phyloP scores from a whole-genome alignment of 2,329 filamentous ascomycete genomes.

The Trichoderma cornu-damae region DNA sequence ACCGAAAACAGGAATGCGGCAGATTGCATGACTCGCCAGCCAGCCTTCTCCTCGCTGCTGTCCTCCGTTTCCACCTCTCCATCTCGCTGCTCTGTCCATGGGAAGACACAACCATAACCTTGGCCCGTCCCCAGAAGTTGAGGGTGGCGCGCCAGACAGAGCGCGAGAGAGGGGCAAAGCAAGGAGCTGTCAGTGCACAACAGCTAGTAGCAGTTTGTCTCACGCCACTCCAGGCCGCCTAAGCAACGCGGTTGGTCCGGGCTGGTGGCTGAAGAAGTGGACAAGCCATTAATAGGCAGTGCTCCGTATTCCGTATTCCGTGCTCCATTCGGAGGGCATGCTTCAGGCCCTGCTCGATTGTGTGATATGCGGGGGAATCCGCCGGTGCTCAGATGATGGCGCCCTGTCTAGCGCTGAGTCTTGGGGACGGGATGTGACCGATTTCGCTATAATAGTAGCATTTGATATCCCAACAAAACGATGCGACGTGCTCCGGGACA shows the following conservation, averaged over 20 bases:
- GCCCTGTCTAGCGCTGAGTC: slow-evolving; percentile 5
- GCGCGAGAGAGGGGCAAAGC: slow-evolving; percentile 10
- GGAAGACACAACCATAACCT: background rate
- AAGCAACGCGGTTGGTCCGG: slow-evolving; percentile 7
- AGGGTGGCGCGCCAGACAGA: slow-evolving; percentile 11
- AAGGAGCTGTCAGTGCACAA: slow-evolving; percentile 17
- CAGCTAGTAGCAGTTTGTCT: slow-evolving; percentile 16
- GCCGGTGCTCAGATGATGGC: background rate
- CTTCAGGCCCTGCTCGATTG: background rate
- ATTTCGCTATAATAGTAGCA: background rate
- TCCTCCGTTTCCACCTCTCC: background rate
- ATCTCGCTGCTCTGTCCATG: background rate
- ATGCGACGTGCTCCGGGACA: background rate
- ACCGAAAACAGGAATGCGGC: background rate
- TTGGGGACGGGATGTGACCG: background rate
- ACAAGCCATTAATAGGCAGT: background rate
- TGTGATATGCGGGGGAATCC: slow-evolving; percentile 11
- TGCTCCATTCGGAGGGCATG: slow-evolving; percentile 8
- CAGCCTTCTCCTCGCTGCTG: background rate
- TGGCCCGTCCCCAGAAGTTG: slow-evolving; percentile 5
- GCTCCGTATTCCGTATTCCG: slow-evolving; percentile 5
- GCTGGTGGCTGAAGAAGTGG: slow-evolving; percentile 15
- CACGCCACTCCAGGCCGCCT: slow-evolving; percentile 7
- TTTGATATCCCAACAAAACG: background rate
- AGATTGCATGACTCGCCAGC: slow-evolving; percentile 2